Evolutionary conservation across 257 asterid genomes (phyloP).

Genomic region (Jacaranda copaia): DNA sequence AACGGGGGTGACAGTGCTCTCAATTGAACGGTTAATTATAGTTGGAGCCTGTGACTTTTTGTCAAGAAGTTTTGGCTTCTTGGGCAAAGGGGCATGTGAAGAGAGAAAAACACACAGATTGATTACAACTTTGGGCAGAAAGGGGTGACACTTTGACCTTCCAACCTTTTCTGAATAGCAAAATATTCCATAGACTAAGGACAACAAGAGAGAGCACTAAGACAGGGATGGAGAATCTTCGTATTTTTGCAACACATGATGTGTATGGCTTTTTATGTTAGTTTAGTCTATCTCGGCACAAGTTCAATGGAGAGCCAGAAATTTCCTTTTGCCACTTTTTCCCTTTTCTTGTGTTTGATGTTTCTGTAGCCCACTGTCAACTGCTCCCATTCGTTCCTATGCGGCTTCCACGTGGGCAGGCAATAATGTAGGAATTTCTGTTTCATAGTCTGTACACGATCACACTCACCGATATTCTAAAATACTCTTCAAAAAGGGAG

Average conservation of each 20-base stretch:
- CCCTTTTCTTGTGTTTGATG: background rate
- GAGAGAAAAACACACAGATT: slow-evolving; percentile 38
- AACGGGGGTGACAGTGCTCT: slow-evolving; percentile 41
- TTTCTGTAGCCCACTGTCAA: slow-evolving; percentile 37
- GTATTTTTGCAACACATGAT: slow-evolving; percentile 32
- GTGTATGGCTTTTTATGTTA: slow-evolving; percentile 40
- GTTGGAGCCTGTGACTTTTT: background rate
- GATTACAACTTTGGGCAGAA: slow-evolving; percentile 27
- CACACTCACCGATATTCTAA: background rate
- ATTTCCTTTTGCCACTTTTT: slow-evolving; percentile 27
- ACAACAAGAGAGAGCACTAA: slow-evolving; percentile 48
- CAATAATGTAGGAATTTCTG: slow-evolving; percentile 20
- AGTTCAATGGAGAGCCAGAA: slow-evolving; percentile 37
- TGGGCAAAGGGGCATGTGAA: slow-evolving; percentile 25
- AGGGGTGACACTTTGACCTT: slow-evolving; percentile 30
- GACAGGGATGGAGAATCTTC: slow-evolving; percentile 52
- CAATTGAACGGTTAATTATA: slow-evolving; percentile 16
- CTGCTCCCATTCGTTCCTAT: slow-evolving; percentile 24
- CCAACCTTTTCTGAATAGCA: slow-evolving; percentile 12
- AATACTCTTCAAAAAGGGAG: background rate
- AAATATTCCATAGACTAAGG: slow-evolving; percentile 29
- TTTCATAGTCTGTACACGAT: background rate
- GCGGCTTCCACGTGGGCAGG: slow-evolving; percentile 36
- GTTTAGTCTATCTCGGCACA: slow-evolving; percentile 27
- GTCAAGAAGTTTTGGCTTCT: background rate